Evolutionary conservation across 2,329 filamentous ascomycete genomes (phyloP), one percentile per base, ranked within the genome.

Genomic region (Penicillium sp.): DNA sequence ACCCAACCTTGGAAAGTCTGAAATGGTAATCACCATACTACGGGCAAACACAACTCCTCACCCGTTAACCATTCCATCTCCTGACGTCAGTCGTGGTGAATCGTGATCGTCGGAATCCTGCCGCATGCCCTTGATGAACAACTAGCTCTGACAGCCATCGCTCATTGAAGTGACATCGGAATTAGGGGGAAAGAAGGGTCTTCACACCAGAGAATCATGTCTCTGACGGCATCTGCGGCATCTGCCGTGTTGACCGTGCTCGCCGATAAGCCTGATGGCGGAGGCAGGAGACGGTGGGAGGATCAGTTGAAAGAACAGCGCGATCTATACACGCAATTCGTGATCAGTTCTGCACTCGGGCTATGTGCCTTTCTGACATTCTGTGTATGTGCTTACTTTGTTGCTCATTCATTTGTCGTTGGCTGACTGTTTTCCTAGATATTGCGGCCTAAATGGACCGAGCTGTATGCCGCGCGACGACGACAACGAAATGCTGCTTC

Each of bases 371-470:
- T 76, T 49, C 54, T 76, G 25, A 64, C 72, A 2, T 76, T 76
- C 48, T 76, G 74, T 59, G 72, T 75, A 69, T 28, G 72, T 62
- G 10, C 29, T 25, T 28, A 8, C 27, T 1, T 39, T 7, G 10
- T 4, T 34, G n/a, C 22, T 25, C 18, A 13, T 4, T 2, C 31
- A 13, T 3, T 30, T 29, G 10, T 13, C 19, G 12, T 8, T 45
- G 4, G 30, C 58, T 64, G 42, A 63, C 47, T 30, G 25, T 16
- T 12, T 40, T 9, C 14, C 12, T 64, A 93, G 88, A 75, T 90
- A 40, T 76, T 99, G 22, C 86, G 93, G 41, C 90, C 91, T 57
- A 84, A 89, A 82, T 99, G 93, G 93, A 87, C 88, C 41, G 80
- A 84, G 18, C 80, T 99, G 1, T 99, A 97, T 68, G 86, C 90